Evolutionary conservation across 2,329 filamentous ascomycete species (phyloP).

Genomic region (Verticillium zaregamsianum): DNA sequence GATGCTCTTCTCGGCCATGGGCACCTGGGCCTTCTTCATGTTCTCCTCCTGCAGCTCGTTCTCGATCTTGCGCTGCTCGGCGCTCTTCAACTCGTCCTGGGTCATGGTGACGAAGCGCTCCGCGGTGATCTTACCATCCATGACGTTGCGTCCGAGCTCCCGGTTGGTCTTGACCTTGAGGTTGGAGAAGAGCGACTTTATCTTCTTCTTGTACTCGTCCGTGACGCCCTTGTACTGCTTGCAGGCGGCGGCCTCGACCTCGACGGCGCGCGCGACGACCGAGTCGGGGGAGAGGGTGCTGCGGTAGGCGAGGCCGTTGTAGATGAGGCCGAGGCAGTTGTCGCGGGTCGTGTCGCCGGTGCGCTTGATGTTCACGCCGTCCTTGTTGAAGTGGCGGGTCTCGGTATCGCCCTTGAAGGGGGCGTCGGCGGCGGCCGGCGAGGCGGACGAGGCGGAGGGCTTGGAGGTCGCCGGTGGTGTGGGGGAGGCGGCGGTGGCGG

Average conservation of each 20-base stretch:
- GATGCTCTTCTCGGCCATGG: conserved; percentile 86
- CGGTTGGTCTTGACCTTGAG: conserved; percentile 89
- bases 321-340: conserved; percentile 84
- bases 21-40: conserved; percentile 95
- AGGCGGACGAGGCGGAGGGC: conserved; percentile 15
- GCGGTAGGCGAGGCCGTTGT: conserved; percentile 76
- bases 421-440: conserved; percentile 12
- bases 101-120: conserved; percentile 80
- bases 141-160: conserved; percentile 69
- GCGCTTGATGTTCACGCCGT: conserved; percentile 72
- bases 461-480: conserved; percentile 42
- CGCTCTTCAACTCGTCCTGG: conserved; percentile 86
- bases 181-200: conserved; percentile 90
- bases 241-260: conserved; percentile 79
- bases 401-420: conserved; percentile 62
- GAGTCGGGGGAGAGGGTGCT: conserved; percentile 67
- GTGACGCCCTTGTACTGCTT: conserved; percentile 65
- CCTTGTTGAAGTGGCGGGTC: conserved; percentile 74
- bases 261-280: conserved; percentile 70
- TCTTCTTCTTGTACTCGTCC: conserved; percentile 77
- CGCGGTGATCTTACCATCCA: conserved; percentile 68
- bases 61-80: conserved; percentile 73
- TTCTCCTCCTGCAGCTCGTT: conserved; percentile 80
- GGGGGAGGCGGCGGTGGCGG: conserved; percentile 33
- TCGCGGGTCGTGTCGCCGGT: conserved; percentile 74